Conservation (phyloP, 345 rosid genomes). For the Populus nigra region DNA sequence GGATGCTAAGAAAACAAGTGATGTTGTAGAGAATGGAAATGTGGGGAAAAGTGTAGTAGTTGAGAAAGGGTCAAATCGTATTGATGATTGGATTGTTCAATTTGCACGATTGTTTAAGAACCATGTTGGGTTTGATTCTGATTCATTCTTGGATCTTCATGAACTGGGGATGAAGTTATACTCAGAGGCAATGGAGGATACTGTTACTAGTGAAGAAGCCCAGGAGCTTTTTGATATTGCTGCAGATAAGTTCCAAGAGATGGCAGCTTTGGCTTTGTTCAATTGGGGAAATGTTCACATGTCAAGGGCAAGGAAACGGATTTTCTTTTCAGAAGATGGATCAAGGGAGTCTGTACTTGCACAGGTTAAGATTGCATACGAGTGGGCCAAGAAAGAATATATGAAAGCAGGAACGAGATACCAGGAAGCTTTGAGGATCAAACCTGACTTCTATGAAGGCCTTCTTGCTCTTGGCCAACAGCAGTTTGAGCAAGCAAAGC, state of each 20-base stretch:
- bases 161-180: slow-evolving; percentile 89
- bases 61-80: slow-evolving; percentile 39
- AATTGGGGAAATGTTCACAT: slow-evolving; percentile 97
- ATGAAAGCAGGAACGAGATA: slow-evolving; percentile 68
- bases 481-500: slow-evolving; percentile 95
- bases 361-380: slow-evolving; percentile 53
- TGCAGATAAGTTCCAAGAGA: slow-evolving; percentile 92
- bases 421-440: slow-evolving; percentile 70
- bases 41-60: slow-evolving; percentile 33
- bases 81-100: slow-evolving; percentile 85
- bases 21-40: slow-evolving; percentile 46
- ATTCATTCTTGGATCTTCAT: slow-evolving; percentile 89
- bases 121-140: slow-evolving; percentile 95
- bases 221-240: slow-evolving; percentile 83
- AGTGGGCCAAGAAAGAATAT: slow-evolving; percentile 79
- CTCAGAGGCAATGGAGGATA: slow-evolving; percentile 91
- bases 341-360: slow-evolving; percentile 57
- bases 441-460: slow-evolving; percentile 90
- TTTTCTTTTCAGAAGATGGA: slow-evolving; percentile 60
- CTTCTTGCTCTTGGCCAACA: slow-evolving; percentile 94
- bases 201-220: slow-evolving; percentile 79
- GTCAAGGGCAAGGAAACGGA: slow-evolving; percentile 81
- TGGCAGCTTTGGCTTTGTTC: slow-evolving; percentile 89
- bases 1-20: slow-evolving; percentile 29
- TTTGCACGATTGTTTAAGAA: slow-evolving; percentile 89